Base-by-base conservation (phyloP, 257 asterid species). In the Mitragyna speciosa region DNA sequence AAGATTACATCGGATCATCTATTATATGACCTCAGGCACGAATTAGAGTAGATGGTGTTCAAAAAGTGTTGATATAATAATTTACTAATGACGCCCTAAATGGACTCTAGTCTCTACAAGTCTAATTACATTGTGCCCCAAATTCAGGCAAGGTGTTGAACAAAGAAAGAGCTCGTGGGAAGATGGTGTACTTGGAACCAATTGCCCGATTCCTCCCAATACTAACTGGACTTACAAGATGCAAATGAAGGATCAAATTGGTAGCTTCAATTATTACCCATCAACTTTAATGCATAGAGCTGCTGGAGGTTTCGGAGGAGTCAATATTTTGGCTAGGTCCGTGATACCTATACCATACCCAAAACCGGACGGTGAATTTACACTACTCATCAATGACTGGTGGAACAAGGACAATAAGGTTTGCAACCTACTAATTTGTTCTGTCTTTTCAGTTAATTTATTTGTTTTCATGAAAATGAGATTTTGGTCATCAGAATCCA, bases 151-250 rank as follows among this genome's bases (percentile, higher is more conserved):
- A 17, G 98, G 98, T 0, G 56, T 94, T 7, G 90, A 92, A 70
- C 98, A 94, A 54, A 90, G 97, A 77, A 94, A 86, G 84, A 5
- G 67, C 24, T 89, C 97, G 5, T 94, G 98, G 98, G 91, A 88
- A 82, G 98, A 94, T 65, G 98, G 98, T 10, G 98, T 94, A n/a
- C 89, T 92, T 0, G 97, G 98, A 75, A 94, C 98, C 4, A 94
- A 94, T 63, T 94, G 98, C 66, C 98, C 98, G 2, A 94, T 94
- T 78, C 92, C 88, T 30, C 93, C 97, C 8, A 91, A 90, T 84
- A 11, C 92, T 3, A 93, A 90, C 24, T 92, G 95, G 95, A 90
- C 97, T 1, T 92, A 94, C 87, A 88, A 12, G 41, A 91, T 92
- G 97, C 97, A 94, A 45, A 85, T 89, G 89, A 91, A 92, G 75